Evolutionary conservation across 192 early-diverging fungal species (phyloP).

Genomic region (Coemansia biformis): DNA sequence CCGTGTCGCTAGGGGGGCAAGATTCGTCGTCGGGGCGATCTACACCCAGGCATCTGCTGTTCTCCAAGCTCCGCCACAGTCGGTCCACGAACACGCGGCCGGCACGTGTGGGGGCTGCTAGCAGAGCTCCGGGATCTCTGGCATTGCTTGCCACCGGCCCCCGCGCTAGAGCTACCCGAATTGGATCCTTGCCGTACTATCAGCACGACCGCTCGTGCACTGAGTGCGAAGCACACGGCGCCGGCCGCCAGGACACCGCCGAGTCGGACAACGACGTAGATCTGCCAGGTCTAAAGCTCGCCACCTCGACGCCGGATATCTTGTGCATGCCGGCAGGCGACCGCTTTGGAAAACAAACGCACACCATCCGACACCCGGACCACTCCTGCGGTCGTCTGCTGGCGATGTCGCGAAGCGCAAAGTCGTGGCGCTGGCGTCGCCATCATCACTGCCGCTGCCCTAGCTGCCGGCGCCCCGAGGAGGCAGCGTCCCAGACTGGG

Average conservation of each 20-base stretch:
- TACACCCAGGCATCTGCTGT: slow-evolving; percentile 19
- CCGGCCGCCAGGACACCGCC: background rate
- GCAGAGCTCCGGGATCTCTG: no score
- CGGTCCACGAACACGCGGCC: background rate
- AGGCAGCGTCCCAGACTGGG: no score
- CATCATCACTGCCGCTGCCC: background rate
- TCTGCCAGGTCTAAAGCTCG: slow-evolving; percentile 3
- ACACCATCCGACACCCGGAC: slow-evolving; percentile 18
- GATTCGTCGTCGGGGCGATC: slow-evolving; percentile 36
- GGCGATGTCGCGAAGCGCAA: slow-evolving; percentile 22
- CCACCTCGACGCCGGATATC: slow-evolving; percentile 27
- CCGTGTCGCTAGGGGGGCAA: slow-evolving; percentile 4
- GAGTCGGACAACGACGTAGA: slow-evolving; percentile 7
- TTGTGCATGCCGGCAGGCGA: slow-evolving; percentile 15
- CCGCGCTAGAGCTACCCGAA: no score
- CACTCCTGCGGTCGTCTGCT: slow-evolving; percentile 30
- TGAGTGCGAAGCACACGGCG: background rate
- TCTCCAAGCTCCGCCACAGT: slow-evolving; percentile 12
- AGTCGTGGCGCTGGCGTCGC: slow-evolving; percentile 20
- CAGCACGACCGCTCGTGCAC: background rate
- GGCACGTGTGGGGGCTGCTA: no score
- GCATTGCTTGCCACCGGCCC: no score
- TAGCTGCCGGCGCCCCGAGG: no score
- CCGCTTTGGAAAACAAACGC: slow-evolving; percentile 8
- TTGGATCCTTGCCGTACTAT: no score